Evolutionary conservation across 2,329 filamentous ascomycete genomes (phyloP).

Genomic region (Diaporthe ampelina): DNA sequence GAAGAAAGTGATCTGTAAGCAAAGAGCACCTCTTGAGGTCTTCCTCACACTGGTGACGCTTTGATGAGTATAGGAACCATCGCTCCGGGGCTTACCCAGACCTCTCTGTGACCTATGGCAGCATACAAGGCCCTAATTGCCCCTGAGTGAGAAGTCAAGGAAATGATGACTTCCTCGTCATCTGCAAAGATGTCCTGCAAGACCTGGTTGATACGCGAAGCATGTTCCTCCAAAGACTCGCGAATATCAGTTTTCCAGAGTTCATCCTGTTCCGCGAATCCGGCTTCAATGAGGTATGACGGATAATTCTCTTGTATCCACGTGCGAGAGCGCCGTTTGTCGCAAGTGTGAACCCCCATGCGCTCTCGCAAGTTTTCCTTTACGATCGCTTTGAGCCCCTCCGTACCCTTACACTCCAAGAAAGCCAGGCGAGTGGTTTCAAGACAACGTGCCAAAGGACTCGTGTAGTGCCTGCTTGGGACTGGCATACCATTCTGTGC

Average conservation of each 20-base stretch:
- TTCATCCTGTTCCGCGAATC: neutral
- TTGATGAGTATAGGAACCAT: neutral
- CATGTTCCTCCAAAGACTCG: neutral
- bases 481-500: neutral
- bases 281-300: neutral
- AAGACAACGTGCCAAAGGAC: neutral
- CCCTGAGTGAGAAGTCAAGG: slow-evolving; percentile 64
- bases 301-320: neutral
- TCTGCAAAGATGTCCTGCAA: neutral
- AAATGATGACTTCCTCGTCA: slow-evolving; percentile 55
- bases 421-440: neutral
- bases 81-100: slow-evolving; percentile 15
- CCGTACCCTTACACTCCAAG: neutral
- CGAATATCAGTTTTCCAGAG: neutral
- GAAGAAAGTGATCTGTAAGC: too few relatives aligned
- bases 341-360: neutral
- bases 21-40: neutral
- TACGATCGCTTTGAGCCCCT: neutral
- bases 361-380: neutral
- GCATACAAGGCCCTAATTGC: slow-evolving; percentile 51
- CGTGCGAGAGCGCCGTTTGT: neutral
- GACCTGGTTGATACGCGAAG: neutral
- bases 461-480: neutral
- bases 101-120: slow-evolving; percentile 10
- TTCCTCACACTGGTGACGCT: neutral